phyloP scores from a whole-genome alignment of 108 stramenopile genomes.

The Thalassiosira profunda region DNA sequence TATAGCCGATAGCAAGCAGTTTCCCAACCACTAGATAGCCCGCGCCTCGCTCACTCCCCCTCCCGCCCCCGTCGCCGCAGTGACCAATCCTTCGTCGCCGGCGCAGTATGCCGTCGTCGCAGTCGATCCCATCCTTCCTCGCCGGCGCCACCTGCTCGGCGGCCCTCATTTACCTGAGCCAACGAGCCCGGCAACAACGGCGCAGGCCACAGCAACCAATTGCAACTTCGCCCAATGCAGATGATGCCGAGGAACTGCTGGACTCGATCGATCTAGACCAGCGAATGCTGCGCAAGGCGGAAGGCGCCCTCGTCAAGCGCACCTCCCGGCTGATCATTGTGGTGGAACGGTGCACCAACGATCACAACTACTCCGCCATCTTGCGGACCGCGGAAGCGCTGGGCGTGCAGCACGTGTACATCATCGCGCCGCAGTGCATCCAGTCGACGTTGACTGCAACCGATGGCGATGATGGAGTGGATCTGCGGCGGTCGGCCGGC shows the following conservation, averaged over 20 bases:
- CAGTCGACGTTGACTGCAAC: slow-evolving; percentile 32
- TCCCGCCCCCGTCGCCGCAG: no score
- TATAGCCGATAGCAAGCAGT: no score
- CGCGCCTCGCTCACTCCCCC: no score
- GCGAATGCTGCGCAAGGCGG: slow-evolving; percentile 88
- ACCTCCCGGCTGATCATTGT: slow-evolving; percentile 81
- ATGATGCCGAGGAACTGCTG: slow-evolving; percentile 32
- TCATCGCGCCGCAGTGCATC: slow-evolving; percentile 73
- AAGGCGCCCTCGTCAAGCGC: slow-evolving; percentile 79
- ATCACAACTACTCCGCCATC: slow-evolving; percentile 81
- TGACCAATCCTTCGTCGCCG: no score
- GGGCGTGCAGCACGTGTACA: slow-evolving; percentile 84
- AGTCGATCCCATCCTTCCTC: slow-evolving; percentile 17
- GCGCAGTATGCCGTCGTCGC: slow-evolving; percentile 18
- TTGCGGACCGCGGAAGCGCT: slow-evolving; percentile 85
- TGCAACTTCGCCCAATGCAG: background rate
- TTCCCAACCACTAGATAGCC: no score
- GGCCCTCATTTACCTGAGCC: slow-evolving; percentile 24
- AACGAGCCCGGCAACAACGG: no score
- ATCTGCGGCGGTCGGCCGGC: slow-evolving; percentile 22
- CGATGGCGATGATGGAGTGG: slow-evolving; percentile 2
- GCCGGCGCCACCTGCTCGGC: slow-evolving; percentile 27
- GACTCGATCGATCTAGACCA: slow-evolving; percentile 72
- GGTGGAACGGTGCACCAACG: slow-evolving; percentile 87
- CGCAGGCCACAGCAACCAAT: no score